Evolutionary conservation across 176 grass and related monocot genomes (phyloP).

Genomic region (Oryza coarctata): DNA sequence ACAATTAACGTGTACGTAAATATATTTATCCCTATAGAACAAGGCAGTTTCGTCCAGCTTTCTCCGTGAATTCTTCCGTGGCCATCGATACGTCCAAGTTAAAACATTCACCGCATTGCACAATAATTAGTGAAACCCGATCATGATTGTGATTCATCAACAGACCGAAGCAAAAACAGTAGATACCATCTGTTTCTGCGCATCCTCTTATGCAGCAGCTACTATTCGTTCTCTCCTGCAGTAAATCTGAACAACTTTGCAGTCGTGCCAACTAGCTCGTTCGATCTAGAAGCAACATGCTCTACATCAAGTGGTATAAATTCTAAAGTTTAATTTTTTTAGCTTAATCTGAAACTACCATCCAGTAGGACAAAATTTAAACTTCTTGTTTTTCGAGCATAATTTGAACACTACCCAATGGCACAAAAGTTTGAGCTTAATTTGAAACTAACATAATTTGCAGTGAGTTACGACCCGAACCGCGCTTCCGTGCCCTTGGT

Average conservation of each 20-base stretch:
- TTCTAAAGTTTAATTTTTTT: neutral
- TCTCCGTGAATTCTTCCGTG: neutral
- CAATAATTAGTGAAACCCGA: neutral
- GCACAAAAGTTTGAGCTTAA: neutral
- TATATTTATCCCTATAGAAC: neutral
- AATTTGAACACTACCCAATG: neutral
- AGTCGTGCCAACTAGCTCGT: neutral
- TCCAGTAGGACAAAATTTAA: neutral
- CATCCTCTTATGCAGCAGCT: neutral
- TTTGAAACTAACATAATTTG: neutral
- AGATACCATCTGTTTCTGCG: neutral
- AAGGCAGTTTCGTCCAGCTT: neutral
- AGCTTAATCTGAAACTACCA: neutral
- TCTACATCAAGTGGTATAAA: neutral
- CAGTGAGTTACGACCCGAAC: neutral
- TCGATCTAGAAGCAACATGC: neutral
- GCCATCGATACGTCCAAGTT: neutral
- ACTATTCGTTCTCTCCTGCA: neutral
- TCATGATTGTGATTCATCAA: neutral
- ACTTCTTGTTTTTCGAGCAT: neutral
- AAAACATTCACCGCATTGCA: neutral
- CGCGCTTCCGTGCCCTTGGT: slow-evolving; percentile 15
- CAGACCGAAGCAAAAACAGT: neutral
- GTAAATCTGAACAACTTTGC: neutral
- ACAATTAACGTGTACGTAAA: neutral